These are phyloP conservation scores for Agarophyton chilense DNA, from an alignment of 23 red algal genomes.

Conservation along the genomic window DNA sequence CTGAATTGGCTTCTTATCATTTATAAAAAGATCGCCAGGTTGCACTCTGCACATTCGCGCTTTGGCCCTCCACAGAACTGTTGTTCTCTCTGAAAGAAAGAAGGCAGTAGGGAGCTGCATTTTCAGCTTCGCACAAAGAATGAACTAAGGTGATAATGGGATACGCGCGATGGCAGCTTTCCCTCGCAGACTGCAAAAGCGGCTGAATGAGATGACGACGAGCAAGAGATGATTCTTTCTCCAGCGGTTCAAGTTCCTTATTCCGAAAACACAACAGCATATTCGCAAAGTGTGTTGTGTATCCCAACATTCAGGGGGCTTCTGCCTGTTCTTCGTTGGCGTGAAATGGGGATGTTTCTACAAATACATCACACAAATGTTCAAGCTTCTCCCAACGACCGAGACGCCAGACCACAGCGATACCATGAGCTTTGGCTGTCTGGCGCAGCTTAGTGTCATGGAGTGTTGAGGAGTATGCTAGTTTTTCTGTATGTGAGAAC, in stretches of 20 bases:
- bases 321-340: background rate
- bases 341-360: background rate
- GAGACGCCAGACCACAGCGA: constrained; percentile 86
- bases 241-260: background rate
- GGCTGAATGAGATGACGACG: constrained; percentile 40
- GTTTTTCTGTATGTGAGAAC: constrained; percentile 61
- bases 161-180: constrained; percentile 72
- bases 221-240: constrained; percentile 17
- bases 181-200: constrained; percentile 34
- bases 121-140: constrained; percentile 63
- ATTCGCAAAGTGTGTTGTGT: constrained; percentile 37
- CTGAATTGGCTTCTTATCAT: background rate
- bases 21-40: background rate
- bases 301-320: constrained; percentile 36
- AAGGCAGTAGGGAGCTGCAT: background rate
- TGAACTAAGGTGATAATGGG: constrained; percentile 67
- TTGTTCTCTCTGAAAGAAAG: background rate
- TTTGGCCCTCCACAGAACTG: background rate
- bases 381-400: constrained; percentile 79
- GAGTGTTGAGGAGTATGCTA: constrained; percentile 30
- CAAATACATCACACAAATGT: constrained; percentile 9
- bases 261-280: constrained; percentile 39
- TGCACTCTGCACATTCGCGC: background rate
- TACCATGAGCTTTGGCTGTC: constrained; percentile 58
- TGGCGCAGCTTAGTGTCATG: constrained; percentile 34